Evolutionary conservation across 352 stramenopile genomes (phyloP), one percentile per base, ranked within the genome.

Genomic region (Phytophthora pinifolia): DNA sequence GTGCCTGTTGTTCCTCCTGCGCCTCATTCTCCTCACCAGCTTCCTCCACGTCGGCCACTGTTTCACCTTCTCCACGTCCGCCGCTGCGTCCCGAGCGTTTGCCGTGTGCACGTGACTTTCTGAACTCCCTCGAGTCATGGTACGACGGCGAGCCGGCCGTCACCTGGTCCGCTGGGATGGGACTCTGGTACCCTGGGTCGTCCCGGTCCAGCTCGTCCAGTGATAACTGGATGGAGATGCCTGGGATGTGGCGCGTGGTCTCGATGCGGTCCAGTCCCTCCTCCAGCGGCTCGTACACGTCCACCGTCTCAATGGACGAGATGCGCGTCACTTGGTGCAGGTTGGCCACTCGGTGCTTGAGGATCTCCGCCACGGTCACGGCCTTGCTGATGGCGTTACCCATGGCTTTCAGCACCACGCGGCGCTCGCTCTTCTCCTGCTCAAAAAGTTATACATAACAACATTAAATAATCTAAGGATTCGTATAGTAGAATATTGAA

Each of bases 241-340:
- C 74, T 1, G 85, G 79, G 45, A 93, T 86, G 36, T 84, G 67
- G 32, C 80, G 79, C 48, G 70, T 84, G 14, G 67, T 84, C 68
- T 91, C 77, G 20, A 92, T 83, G 45, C 77, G 71, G 46, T 94
- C 85, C 15, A 94, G 67, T 22, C 85, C 85, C 67, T 94, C 85
- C 49, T 94, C 85, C 22, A 94, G 64, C 27, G 85, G 85, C 58
- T 94, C 85, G 42, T 93, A 94, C 38, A 88, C 76, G 46, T 94
- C 85, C 33, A 88, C 60, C 0, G 79, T 89, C 61, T 93, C 81
- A 33, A 93, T 79, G 18, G 81, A 91, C 41, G 71, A 86, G 47
- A 93, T 86, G 41, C 75, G 79, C 53, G 83, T 92, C 50, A 92
- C 57, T 59, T 90, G 80, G 58, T 94, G 83, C 47, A 94, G 50